phyloP scores from a whole-genome alignment of 2,329 filamentous ascomycete genomes.

The Knoxdaviesia capensis region DNA sequence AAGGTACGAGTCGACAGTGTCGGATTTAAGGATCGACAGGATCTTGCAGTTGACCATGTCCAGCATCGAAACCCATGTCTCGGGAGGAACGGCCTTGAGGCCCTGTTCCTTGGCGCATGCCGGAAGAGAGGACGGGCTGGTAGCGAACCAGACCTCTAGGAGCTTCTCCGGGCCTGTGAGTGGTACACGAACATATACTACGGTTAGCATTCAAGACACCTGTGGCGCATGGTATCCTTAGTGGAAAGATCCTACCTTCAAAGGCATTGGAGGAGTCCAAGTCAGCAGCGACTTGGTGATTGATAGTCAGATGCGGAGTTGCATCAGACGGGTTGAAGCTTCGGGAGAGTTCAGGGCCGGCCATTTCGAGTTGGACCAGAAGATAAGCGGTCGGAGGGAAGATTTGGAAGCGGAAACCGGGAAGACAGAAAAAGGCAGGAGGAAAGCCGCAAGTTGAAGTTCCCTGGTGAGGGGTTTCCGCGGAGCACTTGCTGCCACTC shows the following conservation, averaged over 20 bases:
- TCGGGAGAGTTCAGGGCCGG: constrained; percentile 6
- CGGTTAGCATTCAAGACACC: no score
- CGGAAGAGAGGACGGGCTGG: constrained; percentile 54
- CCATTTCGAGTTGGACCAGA: constrained; percentile 7
- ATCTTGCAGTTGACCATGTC: constrained; percentile 98
- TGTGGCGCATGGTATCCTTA: not conserved
- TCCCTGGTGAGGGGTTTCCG: constrained; percentile 21
- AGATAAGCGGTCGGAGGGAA: constrained; percentile 5
- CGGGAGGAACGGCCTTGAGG: constrained; percentile 65
- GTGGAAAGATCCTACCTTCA: constrained; percentile 39
- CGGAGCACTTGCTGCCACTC: constrained; percentile 95
- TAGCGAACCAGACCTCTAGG: constrained; percentile 93
- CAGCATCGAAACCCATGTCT: constrained; percentile 90
- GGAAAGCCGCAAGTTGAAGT: no score
- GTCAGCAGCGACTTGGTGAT: constrained; percentile 81
- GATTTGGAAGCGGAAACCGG: constrained; percentile 6
- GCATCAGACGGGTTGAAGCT: constrained; percentile 40
- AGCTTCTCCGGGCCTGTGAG: constrained; percentile 74
- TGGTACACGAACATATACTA: not conserved
- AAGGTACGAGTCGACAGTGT: constrained; percentile 88
- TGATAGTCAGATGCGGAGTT: constrained; percentile 86
- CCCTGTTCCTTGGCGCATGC: constrained; percentile 51
- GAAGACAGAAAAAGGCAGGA: not conserved
- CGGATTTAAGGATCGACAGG: constrained; percentile 78
- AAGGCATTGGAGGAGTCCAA: constrained; percentile 93